Percentiles rank a stretch among this genome's conserved stretches.
These are phyloP conservation scores for Linum tenue DNA, from an alignment of 345 rosid species.

Conservation along the genomic window DNA sequence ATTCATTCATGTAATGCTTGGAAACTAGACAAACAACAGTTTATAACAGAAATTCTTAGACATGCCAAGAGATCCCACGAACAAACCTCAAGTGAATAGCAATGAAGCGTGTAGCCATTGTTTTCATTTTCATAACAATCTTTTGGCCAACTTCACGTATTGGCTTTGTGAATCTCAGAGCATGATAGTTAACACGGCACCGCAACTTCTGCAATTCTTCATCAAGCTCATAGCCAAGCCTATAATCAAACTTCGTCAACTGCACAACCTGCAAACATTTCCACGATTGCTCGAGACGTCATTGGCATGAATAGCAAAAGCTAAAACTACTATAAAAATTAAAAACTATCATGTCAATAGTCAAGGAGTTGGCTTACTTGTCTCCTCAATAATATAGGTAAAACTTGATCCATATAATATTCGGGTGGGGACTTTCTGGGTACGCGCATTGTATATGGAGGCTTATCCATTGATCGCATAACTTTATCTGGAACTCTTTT, in stretches of 20 bases:
- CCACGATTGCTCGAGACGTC: not conserved
- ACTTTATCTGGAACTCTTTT: constrained; percentile 90
- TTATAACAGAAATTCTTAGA: not conserved
- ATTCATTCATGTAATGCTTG: not conserved
- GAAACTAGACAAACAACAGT: not conserved
- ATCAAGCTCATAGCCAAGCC: constrained; percentile 85
- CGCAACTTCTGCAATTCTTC: constrained; percentile 87
- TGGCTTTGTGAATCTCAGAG: constrained; percentile 78
- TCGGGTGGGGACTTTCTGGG: constrained; percentile 93
- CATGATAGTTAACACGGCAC: constrained; percentile 87
- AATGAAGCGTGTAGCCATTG: constrained; percentile 68
- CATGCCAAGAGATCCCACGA: not conserved
- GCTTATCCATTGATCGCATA: constrained; percentile 92
- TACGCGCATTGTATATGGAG: constrained; percentile 94
- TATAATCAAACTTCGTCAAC: constrained; percentile 93
- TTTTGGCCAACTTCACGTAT: constrained; percentile 70
- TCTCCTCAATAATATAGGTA: constrained; percentile 76
- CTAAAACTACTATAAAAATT: not conserved
- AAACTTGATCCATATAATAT: constrained; percentile 92
- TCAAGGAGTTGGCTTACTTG: constrained; percentile 34
- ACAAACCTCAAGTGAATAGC: constrained; percentile 89
- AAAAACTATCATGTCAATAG: not conserved
- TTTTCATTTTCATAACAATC: constrained; percentile 66
- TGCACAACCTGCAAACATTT: constrained; percentile 72
- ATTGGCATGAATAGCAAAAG: not conserved